phyloP scores from a whole-genome alignment of 1,284 basidiomycete genomes.

The Ustilago xerochloae region DNA sequence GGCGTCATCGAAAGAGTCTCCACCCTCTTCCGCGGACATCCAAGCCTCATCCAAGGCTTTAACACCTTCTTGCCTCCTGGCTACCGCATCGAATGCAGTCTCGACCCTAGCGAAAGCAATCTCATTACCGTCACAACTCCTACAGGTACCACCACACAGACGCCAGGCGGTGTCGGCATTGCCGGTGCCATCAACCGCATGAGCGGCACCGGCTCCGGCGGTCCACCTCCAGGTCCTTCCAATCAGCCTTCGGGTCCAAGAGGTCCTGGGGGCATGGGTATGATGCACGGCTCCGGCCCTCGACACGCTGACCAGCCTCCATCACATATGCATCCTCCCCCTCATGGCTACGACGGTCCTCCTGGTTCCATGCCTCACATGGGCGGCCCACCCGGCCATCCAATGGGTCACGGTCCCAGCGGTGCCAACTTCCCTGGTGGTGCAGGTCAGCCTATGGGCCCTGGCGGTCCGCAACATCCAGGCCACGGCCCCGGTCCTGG shows the following conservation, averaged over 20 bases:
- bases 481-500: constrained; percentile 36
- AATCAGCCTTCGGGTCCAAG: constrained; percentile 25
- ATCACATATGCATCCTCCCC: constrained; percentile 41
- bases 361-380: constrained; percentile 35
- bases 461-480: constrained; percentile 34
- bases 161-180: constrained; percentile 68
- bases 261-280: constrained; percentile 39
- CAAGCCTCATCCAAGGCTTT: constrained; percentile 94
- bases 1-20: constrained; percentile 98
- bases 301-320: constrained; percentile 45
- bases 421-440: constrained; percentile 24
- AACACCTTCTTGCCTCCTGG: constrained; percentile 98
- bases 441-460: constrained; percentile 34
- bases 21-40: constrained; percentile 92
- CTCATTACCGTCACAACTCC: constrained; percentile 96
- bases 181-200: constrained; percentile 62
- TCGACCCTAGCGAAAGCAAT: constrained; percentile 73
- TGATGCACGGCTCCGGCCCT: constrained; percentile 40
- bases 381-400: constrained; percentile 33
- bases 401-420: constrained; percentile 26
- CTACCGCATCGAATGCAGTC: constrained; percentile 92
- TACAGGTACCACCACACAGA: constrained; percentile 78
- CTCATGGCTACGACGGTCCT: constrained; percentile 35
- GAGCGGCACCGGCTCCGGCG: constrained; percentile 48
- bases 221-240: constrained; percentile 28